Evolutionary conservation across 2,329 filamentous ascomycete species (phyloP).

Genomic region (Aspergillus carbonarius): DNA sequence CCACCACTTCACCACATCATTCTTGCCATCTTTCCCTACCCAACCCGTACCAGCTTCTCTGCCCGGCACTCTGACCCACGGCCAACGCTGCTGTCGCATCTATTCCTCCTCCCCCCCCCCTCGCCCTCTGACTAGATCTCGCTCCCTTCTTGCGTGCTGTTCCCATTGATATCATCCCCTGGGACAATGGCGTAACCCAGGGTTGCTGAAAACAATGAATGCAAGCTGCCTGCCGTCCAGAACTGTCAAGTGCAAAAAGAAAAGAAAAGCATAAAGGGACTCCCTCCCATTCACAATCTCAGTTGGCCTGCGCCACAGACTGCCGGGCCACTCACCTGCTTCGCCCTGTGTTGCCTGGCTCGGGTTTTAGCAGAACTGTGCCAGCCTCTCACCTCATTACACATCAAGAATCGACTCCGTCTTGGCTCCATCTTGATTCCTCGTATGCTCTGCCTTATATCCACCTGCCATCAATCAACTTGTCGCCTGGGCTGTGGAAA

Average conservation of each 20-base stretch:
- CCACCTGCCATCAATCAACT: neutral
- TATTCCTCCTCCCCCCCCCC: neutral
- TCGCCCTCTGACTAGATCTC: neutral
- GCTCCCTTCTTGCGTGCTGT: constrained; percentile 11
- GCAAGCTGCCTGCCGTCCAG: constrained; percentile 14
- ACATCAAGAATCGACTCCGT: neutral
- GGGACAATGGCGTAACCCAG: constrained; percentile 23
- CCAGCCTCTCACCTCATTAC: neutral
- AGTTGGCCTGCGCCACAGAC: neutral
- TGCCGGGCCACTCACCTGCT: neutral
- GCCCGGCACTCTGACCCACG: neutral
- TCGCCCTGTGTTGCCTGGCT: neutral
- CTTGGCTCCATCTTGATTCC: neutral
- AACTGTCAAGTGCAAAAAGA: constrained; percentile 19
- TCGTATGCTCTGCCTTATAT: neutral
- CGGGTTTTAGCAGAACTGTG: neutral
- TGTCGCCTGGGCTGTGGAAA: neutral
- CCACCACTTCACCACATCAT: neutral
- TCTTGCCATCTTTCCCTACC: neutral
- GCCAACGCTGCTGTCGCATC: neutral
- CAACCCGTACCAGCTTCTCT: constrained; percentile 1
- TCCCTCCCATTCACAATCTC: neutral
- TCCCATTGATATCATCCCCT: constrained; percentile 17
- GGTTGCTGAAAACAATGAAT: constrained; percentile 18
- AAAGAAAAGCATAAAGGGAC: constrained; percentile 14